Percentiles rank a stretch among this genome's conserved stretches.
Evolutionary conservation across 192 early-diverging fungal genomes (phyloP).

Genomic region (Coemansia sp.): DNA sequence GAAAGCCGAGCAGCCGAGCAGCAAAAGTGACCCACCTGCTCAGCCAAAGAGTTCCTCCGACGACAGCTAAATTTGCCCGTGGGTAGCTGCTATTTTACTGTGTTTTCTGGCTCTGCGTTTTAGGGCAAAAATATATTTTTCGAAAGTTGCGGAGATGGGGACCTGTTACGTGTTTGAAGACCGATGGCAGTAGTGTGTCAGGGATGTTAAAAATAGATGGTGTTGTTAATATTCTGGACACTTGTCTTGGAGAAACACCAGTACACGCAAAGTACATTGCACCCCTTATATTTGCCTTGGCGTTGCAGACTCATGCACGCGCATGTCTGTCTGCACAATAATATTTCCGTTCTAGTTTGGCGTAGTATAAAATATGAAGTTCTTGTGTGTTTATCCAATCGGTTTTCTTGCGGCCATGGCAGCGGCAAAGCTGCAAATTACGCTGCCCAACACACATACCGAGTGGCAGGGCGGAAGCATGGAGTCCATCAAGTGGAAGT

Average conservation of each 20-base stretch:
- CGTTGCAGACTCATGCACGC: not conserved
- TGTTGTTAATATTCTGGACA: not conserved
- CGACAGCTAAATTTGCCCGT: too few relatives aligned
- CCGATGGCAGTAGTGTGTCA: not conserved
- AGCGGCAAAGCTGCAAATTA: slow-evolving; percentile 42
- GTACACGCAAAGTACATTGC: not conserved
- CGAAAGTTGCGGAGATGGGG: not conserved
- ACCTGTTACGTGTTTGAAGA: too few relatives aligned
- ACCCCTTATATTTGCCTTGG: not conserved
- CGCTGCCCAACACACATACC: slow-evolving; percentile 45
- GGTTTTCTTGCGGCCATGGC: slow-evolving; percentile 21
- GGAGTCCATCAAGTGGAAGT: slow-evolving; percentile 48
- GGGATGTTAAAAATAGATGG: not conserved
- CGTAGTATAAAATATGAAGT: slow-evolving; percentile 1
- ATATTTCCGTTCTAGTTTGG: slow-evolving; percentile 1
- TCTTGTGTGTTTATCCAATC: slow-evolving; percentile 14
- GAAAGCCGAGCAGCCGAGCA: too few relatives aligned
- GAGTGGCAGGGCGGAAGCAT: slow-evolving; percentile 41
- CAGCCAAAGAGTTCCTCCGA: too few relatives aligned
- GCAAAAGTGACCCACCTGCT: too few relatives aligned
- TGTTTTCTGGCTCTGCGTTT: too few relatives aligned
- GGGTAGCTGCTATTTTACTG: too few relatives aligned
- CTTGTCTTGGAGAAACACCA: not conserved
- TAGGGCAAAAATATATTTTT: too few relatives aligned
- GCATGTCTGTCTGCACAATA: not conserved